These are phyloP conservation scores for Ochromonas danica DNA, from an alignment of 108 stramenopile genomes.

Conservation along the genomic window DNA sequence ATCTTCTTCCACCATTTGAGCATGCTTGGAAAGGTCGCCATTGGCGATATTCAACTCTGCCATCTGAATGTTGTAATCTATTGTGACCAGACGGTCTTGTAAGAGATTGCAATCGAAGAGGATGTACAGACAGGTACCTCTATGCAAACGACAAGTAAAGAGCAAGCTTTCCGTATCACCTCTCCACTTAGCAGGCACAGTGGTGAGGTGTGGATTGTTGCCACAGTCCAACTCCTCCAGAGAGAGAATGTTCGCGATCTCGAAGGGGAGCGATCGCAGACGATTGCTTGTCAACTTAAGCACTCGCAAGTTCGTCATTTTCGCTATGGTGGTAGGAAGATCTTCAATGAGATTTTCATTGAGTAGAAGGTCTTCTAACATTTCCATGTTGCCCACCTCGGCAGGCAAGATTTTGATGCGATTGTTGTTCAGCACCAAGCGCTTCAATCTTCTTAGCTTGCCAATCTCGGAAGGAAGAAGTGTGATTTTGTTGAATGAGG, in stretches of 20 bases:
- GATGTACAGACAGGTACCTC: slow-evolving; percentile 34
- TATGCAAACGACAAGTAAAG: slow-evolving; percentile 20
- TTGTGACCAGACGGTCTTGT: too few relatives aligned
- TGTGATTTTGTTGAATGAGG: slow-evolving; percentile 27
- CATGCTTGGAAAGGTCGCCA: slow-evolving; percentile 16
- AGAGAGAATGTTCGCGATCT: slow-evolving; percentile 19
- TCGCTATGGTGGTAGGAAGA: slow-evolving; percentile 7
- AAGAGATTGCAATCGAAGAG: too few relatives aligned
- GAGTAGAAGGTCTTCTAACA: slow-evolving; percentile 8
- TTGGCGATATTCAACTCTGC: background rate
- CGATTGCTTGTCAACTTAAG: slow-evolving; percentile 17
- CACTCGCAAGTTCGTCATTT: slow-evolving; percentile 9
- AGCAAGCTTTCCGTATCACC: slow-evolving; percentile 33
- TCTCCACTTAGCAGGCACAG: slow-evolving; percentile 27
- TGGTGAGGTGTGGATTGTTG: slow-evolving; percentile 1
- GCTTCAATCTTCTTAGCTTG: slow-evolving; percentile 11
- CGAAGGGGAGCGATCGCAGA: slow-evolving; percentile 11
- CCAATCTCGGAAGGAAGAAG: slow-evolving; percentile 27
- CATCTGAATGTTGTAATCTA: slow-evolving; percentile 10
- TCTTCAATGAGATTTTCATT: slow-evolving; percentile 19
- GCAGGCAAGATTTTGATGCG: background rate
- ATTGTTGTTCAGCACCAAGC: slow-evolving; percentile 22
- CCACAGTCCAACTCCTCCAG: slow-evolving; percentile 28
- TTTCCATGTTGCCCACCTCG: background rate
- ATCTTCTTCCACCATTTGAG: slow-evolving; percentile 1